phyloP scores from a whole-genome alignment of 495 filamentous ascomycete genomes.

The Hypoxylon trugodes region DNA sequence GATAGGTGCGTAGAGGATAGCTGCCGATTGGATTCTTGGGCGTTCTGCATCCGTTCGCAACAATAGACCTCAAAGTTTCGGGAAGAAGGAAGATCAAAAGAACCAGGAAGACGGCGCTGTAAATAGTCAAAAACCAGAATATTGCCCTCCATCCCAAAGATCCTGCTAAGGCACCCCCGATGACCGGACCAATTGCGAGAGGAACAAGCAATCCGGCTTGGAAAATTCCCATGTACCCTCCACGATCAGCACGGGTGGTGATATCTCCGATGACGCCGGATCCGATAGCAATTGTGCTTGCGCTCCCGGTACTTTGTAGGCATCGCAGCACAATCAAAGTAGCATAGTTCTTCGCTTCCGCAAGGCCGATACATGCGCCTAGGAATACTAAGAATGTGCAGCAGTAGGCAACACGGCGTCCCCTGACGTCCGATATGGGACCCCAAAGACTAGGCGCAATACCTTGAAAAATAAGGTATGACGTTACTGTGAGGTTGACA shows the following conservation, averaged over 20 bases:
- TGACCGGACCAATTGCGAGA: slow-evolving; percentile 61
- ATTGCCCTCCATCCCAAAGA: slow-evolving; percentile 64
- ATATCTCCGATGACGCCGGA: slow-evolving; percentile 66
- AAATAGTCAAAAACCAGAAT: slow-evolving; percentile 66
- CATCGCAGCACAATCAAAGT: slow-evolving; percentile 57
- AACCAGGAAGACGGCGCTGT: slow-evolving; percentile 54
- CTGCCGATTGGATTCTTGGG: slow-evolving; percentile 40
- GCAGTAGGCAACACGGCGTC: slow-evolving; percentile 57
- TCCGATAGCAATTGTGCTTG: slow-evolving; percentile 63
- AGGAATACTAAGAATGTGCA: slow-evolving; percentile 58
- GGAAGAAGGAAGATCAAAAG: slow-evolving; percentile 56
- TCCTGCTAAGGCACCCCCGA: slow-evolving; percentile 62
- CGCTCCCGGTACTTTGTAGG: slow-evolving; percentile 60
- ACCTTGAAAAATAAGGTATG: slow-evolving; percentile 62
- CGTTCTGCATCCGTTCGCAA: slow-evolving; percentile 58
- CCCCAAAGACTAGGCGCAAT: slow-evolving; percentile 63
- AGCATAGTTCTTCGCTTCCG: slow-evolving; percentile 55
- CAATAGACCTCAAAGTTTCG: slow-evolving; percentile 63
- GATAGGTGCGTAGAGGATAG: slow-evolving; percentile 50
- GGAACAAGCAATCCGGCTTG: slow-evolving; percentile 58
- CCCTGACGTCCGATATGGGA: slow-evolving; percentile 57
- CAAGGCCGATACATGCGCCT: slow-evolving; percentile 58
- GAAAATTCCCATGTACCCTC: slow-evolving; percentile 64
- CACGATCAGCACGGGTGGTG: slow-evolving; percentile 60
- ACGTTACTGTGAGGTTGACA: slow-evolving; percentile 61